Evolutionary conservation across 1,284 basidiomycete genomes (phyloP), one percentile per base, ranked within the genome.

Genomic region (Ceratobasidium sp.): DNA sequence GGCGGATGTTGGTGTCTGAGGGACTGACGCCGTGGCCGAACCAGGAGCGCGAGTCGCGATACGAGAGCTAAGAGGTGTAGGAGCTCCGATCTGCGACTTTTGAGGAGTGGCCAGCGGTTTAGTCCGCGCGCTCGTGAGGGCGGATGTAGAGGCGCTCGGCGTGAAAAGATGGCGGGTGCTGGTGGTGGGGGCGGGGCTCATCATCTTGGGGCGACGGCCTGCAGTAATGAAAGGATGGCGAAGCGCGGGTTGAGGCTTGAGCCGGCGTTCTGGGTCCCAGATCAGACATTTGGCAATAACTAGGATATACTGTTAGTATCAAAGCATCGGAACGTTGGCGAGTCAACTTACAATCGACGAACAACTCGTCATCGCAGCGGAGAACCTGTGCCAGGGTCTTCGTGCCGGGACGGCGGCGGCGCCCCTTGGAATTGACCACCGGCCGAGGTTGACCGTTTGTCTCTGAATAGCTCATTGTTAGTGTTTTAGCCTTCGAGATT

Each of bases 361-460:
- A 96, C 53, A 92, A 89, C 77, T 96, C 94, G 81, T 97, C 95
- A 77, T 94, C 93, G 80, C 92, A 93, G 78, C 95, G 92, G 63
- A 99, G 88, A 61, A 97, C 96, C 82, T 95, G 92, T 6, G 92
- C 89, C 49, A 99, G 88, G 0, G 94, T 92, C 85, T 98, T 99
- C 58, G 95, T 92, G 26, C 93, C 94, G 20, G 98, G 96, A 79
- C 96, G 89, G 74, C 98, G 89, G 67, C 96, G 89, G 68, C 96
- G 92, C 35, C 98, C 98, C 84, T 99, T 99, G 26, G 95, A 97
- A 83, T 99, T 99, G 80, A 98, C 92, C 47, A 98, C 96, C 2
- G 95, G 93, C 56, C 97, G 89, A 75, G 98, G 97, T 3, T 92
- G 89, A 26, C 97, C 97, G 67, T 93, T 97, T 8, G 95, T 92